Conservation (phyloP, 306 rosid species). For the Quillaja saponaria region DNA sequence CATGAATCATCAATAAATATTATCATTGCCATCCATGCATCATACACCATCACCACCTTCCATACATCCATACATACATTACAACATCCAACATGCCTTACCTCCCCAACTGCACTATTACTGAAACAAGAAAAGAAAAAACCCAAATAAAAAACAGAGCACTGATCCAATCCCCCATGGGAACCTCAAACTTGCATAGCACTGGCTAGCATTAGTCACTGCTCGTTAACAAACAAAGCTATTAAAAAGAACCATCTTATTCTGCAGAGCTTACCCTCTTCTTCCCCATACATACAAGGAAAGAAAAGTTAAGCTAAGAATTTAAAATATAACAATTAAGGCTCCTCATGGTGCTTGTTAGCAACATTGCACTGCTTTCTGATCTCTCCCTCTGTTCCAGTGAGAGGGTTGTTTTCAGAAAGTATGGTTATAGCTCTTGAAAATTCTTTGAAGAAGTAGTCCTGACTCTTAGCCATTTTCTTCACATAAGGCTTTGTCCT, state of each 20-base stretch:
- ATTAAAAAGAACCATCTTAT: constrained; percentile 29
- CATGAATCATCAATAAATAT: constrained; percentile 34
- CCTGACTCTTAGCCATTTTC: constrained; percentile 96
- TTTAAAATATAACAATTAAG: constrained; percentile 11
- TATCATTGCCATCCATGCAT: constrained; percentile 33
- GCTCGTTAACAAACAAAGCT: constrained; percentile 7
- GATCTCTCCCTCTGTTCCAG: constrained; percentile 87
- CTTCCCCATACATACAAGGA: constrained; percentile 34
- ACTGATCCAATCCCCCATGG: constrained; percentile 9
- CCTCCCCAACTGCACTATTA: constrained; percentile 28
- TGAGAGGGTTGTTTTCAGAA: constrained; percentile 95
- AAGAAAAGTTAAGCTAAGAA: constrained; percentile 18
- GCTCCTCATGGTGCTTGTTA: constrained; percentile 68
- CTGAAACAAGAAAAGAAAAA: background rate
- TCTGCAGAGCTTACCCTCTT: constrained; percentile 33
- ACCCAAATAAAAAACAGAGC: constrained; percentile 34
- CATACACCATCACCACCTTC: constrained; percentile 30
- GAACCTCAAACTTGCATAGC: constrained; percentile 10
- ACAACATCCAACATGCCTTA: constrained; percentile 20
- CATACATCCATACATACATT: constrained; percentile 32
- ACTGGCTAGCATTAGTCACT: background rate
- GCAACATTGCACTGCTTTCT: constrained; percentile 84
- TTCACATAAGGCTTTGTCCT: constrained; percentile 91
- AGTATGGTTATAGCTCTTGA: constrained; percentile 73
- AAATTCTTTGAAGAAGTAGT: constrained; percentile 84